A percentile compares a stretch with the other conserved stretches of the same genome.
These are phyloP conservation scores for Mycena albidolilacea DNA, from an alignment of 768 basidiomycete genomes.

Conservation along the genomic window DNA sequence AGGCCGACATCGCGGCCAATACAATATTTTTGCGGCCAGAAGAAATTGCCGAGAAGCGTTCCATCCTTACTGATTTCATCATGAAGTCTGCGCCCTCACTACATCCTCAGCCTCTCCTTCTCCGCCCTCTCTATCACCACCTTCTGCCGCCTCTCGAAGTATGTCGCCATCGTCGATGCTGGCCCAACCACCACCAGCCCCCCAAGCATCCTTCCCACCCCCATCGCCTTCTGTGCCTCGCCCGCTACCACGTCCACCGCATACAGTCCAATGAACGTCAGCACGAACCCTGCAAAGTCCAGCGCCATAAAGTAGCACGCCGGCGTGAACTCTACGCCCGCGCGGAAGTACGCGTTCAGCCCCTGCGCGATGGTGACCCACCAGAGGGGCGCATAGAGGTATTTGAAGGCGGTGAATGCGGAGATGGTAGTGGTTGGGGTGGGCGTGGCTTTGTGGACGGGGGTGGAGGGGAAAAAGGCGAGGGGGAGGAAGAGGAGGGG, in stretches of 20 bases:
- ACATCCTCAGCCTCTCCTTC: neutral
- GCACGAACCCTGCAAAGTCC: slow-evolving; percentile 20
- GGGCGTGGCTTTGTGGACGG: neutral
- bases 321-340: neutral
- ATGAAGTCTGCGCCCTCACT: neutral
- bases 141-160: slow-evolving; percentile 24
- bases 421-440: neutral
- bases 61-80: too few relatives aligned
- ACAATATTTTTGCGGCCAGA: too few relatives aligned
- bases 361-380: slow-evolving; percentile 23
- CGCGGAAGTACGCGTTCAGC: slow-evolving; percentile 4
- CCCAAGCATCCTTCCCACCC: neutral
- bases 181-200: slow-evolving; percentile 8
- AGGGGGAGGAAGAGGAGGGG: slow-evolving; percentile 36
- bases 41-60: too few relatives aligned
- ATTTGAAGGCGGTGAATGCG: slow-evolving; percentile 26
- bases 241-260: slow-evolving; percentile 17
- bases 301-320: slow-evolving; percentile 28
- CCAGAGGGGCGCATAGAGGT: slow-evolving; percentile 26
- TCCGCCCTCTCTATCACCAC: neutral
- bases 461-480: slow-evolving; percentile 8
- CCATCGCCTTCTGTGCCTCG: neutral
- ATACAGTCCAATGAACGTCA: slow-evolving; percentile 16
- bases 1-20: too few relatives aligned
- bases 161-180: slow-evolving; percentile 31